Evolutionary conservation across 2,329 filamentous ascomycete genomes (phyloP).

Genomic region (Neospermospora avenae): DNA sequence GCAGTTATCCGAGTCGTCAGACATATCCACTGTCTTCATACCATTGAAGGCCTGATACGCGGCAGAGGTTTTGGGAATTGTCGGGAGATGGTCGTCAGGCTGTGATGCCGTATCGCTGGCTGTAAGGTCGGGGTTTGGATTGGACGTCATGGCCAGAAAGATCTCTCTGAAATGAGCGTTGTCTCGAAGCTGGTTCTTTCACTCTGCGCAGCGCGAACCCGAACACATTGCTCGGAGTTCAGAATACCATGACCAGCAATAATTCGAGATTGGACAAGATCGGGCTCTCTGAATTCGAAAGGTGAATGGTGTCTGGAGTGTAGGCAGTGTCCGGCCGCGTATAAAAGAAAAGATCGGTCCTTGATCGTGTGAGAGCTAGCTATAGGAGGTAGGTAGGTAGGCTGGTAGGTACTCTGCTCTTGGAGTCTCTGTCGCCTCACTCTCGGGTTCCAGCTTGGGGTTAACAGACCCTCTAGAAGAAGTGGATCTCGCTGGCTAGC

Average conservation of each 20-base stretch:
- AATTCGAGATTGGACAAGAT: neutral
- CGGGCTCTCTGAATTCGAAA: neutral
- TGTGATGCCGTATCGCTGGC: slow-evolving; percentile 31
- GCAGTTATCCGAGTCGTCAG: slow-evolving; percentile 20
- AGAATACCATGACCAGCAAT: slow-evolving; percentile 13
- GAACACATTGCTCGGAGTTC: slow-evolving; percentile 24
- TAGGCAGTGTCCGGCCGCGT: neutral
- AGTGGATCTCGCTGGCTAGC: neutral
- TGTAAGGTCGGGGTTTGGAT: slow-evolving; percentile 25
- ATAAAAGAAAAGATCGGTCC: neutral
- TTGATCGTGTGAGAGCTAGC: neutral
- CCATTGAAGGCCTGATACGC: slow-evolving; percentile 25
- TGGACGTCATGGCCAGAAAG: slow-evolving; percentile 28
- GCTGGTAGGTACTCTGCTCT: no score
- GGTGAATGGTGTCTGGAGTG: neutral
- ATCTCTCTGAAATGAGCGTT: slow-evolving; percentile 13
- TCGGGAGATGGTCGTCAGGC: slow-evolving; percentile 29
- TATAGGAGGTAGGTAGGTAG: neutral
- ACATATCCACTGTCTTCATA: slow-evolving; percentile 20
- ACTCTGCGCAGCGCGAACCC: slow-evolving; percentile 18
- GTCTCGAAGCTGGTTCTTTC: slow-evolving; percentile 29
- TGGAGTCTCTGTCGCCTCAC: neutral
- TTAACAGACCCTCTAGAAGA: neutral
- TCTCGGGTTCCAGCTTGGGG: neutral
- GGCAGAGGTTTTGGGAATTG: slow-evolving; percentile 32